phyloP scores from a whole-genome alignment of 2,329 filamentous ascomycete genomes.

The Alternaria alternata region DNA sequence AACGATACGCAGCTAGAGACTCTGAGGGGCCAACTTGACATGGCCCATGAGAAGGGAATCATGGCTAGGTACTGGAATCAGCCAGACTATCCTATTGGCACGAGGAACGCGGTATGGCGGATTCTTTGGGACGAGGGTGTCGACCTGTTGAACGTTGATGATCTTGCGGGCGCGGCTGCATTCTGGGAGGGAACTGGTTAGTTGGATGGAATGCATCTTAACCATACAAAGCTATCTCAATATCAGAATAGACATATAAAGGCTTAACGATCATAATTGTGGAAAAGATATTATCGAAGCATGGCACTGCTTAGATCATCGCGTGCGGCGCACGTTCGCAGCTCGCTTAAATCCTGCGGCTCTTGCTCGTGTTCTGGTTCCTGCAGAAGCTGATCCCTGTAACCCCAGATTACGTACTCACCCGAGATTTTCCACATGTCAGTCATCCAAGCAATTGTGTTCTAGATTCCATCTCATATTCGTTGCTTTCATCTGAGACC shows the following conservation, averaged over 20 bases:
- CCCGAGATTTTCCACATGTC: constrained; percentile 26
- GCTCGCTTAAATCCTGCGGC: constrained; percentile 17
- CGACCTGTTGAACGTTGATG: constrained; percentile 71
- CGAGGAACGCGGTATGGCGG: constrained; percentile 61
- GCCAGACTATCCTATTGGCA: constrained; percentile 64
- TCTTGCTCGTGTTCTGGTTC: constrained; percentile 16
- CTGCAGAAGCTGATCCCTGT: constrained; percentile 25
- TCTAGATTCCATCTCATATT: constrained; percentile 15
- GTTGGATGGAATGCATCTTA: not conserved
- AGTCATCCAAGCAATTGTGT: constrained; percentile 22
- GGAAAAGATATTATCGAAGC: not conserved
- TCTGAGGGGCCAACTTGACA: constrained; percentile 61
- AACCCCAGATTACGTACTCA: constrained; percentile 30
- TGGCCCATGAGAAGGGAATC: constrained; percentile 66
- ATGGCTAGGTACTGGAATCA: constrained; percentile 69
- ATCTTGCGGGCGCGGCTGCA: constrained; percentile 60
- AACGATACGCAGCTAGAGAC: constrained; percentile 60
- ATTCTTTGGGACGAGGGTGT: constrained; percentile 65
- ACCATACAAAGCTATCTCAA: not conserved
- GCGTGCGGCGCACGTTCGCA: constrained; percentile 8
- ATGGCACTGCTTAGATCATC: not conserved
- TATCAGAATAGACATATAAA: not conserved
- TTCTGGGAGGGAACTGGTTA: constrained; percentile 49
- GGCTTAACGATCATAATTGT: not conserved
- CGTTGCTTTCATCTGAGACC: constrained; percentile 4